Evolutionary conservation across 2,329 filamentous ascomycete species (phyloP).

Genomic region (Clonostachys chloroleuca): DNA sequence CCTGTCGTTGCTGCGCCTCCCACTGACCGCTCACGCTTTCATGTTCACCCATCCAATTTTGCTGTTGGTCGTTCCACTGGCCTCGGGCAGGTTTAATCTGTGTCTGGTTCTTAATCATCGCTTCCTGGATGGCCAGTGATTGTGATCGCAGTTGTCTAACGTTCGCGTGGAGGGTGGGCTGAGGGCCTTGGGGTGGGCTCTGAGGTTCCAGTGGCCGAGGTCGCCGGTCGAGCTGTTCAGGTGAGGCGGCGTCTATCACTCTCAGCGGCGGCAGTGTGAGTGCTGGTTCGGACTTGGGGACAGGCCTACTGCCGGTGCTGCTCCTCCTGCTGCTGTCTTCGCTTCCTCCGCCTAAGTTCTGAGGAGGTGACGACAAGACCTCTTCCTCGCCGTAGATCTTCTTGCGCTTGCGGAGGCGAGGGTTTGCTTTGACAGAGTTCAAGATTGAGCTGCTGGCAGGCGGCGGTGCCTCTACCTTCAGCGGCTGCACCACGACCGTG

Average conservation of each 20-base stretch:
- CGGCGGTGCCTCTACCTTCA: background rate
- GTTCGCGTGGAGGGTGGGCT: background rate
- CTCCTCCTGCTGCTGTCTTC: background rate
- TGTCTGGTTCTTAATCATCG: too few species aligned
- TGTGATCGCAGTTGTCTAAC: too few species aligned
- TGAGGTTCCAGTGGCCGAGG: slow-evolving; percentile 17
- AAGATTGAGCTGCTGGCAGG: slow-evolving; percentile 36
- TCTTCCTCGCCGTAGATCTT: slow-evolving; percentile 33
- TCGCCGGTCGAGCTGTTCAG: background rate
- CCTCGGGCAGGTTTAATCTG: too few species aligned
- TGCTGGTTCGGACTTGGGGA: too few species aligned
- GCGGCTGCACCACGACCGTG: background rate
- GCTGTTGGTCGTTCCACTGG: too few species aligned
- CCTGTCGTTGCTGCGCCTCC: too few species aligned
- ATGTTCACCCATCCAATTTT: too few species aligned
- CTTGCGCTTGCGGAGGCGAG: slow-evolving; percentile 41
- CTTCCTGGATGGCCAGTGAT: too few species aligned
- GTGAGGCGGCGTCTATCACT: background rate
- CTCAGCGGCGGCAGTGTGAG: background rate
- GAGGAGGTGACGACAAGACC: slow-evolving; percentile 8
- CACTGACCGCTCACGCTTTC: too few species aligned
- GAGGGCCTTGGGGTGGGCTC: slow-evolving; percentile 12
- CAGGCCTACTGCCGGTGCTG: too few species aligned
- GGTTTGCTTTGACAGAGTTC: slow-evolving; percentile 43
- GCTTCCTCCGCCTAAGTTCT: slow-evolving; percentile 1